Evolutionary conservation across 2,329 filamentous ascomycete species (phyloP), one percentile per base, ranked within the genome.

Genomic region (Cytospora paraplurivora): DNA sequence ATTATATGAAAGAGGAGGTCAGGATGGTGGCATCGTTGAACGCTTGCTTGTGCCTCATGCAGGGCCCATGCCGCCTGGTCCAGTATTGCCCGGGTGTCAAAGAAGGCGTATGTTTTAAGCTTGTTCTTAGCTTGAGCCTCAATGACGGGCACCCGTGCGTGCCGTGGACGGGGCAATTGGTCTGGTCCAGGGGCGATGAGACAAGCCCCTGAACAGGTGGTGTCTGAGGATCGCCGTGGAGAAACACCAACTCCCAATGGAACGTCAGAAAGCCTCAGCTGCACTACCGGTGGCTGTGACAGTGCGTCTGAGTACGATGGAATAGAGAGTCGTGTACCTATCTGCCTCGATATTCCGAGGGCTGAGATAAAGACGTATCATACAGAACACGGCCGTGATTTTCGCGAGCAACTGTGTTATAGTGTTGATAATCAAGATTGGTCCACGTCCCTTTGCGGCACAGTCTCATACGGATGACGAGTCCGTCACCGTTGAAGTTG

Each of bases 151-250:
- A 47, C n/a, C 17, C 11, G 17, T n/a, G n/a, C n/a, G n/a, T n/a
- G n/a, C n/a, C n/a, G n/a, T 50, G 51, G 41, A 41, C 51, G 51
- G 41, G 51, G 38, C n/a, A 12, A 51, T 21, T 32, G 44, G 52
- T 51, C 51, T 59, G 56, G 52, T 17, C 38, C 32, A 47, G 51
- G 37, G 53, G 32, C 41, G 32, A 56, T 67, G 63, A 66, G 63
- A 66, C 63, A 56, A 44, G 63, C 60, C 61, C 61, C 63, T 59
- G 63, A 27, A 66, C 63, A 52, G 57, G 52, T 63, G 35, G 49
- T 64, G 66, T 67, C 57, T 55, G 63, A 67, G 66, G 51, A 37
- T 49, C 54, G 35, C 49, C 56, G 61, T 56, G 61, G 56, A 56
- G 64, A 66, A 63, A 66, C 60, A 62, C 54, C 34, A 37, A 17